These are phyloP conservation scores for Amanita rimosa DNA, from an alignment of 768 basidiomycete species.

Conservation along the genomic window DNA sequence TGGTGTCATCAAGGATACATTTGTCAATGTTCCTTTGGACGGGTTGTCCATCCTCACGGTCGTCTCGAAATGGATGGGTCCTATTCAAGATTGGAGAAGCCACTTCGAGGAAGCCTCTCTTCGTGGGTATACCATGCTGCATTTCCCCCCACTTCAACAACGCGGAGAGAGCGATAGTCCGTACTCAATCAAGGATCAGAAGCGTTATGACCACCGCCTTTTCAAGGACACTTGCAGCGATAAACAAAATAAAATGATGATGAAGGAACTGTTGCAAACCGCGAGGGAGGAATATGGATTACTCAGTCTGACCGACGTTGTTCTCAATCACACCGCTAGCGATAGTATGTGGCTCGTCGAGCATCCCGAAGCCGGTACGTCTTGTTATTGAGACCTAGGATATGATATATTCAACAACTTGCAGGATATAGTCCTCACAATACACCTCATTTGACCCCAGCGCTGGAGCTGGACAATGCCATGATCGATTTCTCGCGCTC, in stretches of 20 bases:
- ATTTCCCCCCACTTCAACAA: conserved; percentile 92
- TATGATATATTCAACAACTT: not conserved
- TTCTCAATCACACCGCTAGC: conserved; percentile 94
- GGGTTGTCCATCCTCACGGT: conserved; percentile 83
- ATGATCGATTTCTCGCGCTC: conserved; percentile 71
- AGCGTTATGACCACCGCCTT: conserved; percentile 68
- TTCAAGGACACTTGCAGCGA: conserved; percentile 31
- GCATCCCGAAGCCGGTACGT: conserved; percentile 87
- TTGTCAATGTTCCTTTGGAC: conserved; percentile 71
- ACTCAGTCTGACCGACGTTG: conserved; percentile 87
- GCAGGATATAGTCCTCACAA: conserved; percentile 85
- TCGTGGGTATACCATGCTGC: conserved; percentile 96
- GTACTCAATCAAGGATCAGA: conserved; percentile 87
- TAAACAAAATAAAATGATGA: conserved; percentile 41
- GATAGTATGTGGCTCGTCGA: conserved; percentile 86
- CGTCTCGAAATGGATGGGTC: conserved; percentile 98
- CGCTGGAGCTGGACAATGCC: conserved; percentile 82
- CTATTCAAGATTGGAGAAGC: conserved; percentile 60
- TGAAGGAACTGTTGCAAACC: conserved; percentile 53
- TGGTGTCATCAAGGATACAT: conserved; percentile 40
- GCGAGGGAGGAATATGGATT: conserved; percentile 84
- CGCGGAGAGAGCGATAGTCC: conserved; percentile 85
- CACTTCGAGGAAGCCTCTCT: conserved; percentile 78
- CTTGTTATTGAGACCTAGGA: conserved; percentile 3
- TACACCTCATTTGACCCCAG: conserved; percentile 86